Base-by-base conservation (phyloP, 257 asterid species). In the Solanum appendiculatum region DNA sequence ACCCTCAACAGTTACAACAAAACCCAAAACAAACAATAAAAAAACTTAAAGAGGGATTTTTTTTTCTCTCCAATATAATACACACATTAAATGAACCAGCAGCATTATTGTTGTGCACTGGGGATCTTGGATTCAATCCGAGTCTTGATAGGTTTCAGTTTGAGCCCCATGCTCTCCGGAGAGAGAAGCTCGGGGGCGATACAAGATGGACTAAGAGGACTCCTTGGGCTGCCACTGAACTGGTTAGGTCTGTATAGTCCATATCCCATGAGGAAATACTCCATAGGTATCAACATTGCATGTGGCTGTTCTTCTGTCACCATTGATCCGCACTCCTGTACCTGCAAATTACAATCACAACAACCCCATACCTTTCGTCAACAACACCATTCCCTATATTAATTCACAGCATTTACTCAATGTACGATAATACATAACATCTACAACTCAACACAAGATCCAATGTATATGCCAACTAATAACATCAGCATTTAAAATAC, bases 231-330 rank as follows among this genome's bases (percentile, higher is more conserved):
- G 83, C 97, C 96, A 14, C 88, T 92, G 36, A 89, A 48, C 86
- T 92, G 95, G 86, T 87, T 91, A 3, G 97, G 98, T 27, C 92
- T 89, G 84, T 89, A 91, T 82, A 96, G 88, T 29, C 98, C 98
- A 39, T 89, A 96, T 1, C 98, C 98, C 95, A 91, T 94, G 5
- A 96, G 95, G 80, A 96, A 95, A 88, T 92, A 95, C 87, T 94
- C 96, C 94, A 95, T 86, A 1, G 98, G 95, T 39, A 93, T 92
- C 88, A 96, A 40, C 99, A 96, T 96, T 72, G 98, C 98, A 64
- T 92, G 98, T 27, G 99, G 99, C 91, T 95, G 98, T 94, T 96
- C 99, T 90, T 95, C 99, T 3, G 99, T 96, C 70, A 96, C 98
- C 91, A 96, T 92, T 77, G 99, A 96, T 88, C 98, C 99, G 85